Evolutionary conservation across 768 basidiomycete species (phyloP).

Genomic region (Coprinopsis cinerea): DNA sequence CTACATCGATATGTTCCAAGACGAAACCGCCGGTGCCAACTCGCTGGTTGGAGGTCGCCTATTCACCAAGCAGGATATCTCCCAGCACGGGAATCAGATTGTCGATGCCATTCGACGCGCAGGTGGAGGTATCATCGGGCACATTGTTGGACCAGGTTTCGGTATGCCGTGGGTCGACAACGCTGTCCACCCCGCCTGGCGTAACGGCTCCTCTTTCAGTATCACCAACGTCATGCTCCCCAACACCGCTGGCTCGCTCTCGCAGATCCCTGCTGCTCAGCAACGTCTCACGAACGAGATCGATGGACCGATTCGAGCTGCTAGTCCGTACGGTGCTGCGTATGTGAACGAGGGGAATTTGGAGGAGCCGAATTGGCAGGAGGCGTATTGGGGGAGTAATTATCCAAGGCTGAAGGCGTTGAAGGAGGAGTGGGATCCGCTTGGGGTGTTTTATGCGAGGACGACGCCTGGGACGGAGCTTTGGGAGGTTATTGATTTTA

Average conservation of each 20-base stretch:
- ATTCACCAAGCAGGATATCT: constrained; percentile 9
- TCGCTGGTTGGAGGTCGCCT: constrained; percentile 11
- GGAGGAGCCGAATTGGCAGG: constrained; percentile 14
- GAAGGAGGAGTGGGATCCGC: constrained; percentile 6
- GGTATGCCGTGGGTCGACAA: neutral
- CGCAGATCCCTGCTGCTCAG: constrained; percentile 7
- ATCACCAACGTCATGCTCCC: constrained; percentile 1
- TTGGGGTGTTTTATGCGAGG: constrained; percentile 6
- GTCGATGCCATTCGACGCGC: constrained; percentile 3
- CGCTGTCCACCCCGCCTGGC: constrained; percentile 11
- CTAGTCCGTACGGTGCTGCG: constrained; percentile 10
- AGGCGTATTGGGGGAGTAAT: constrained; percentile 12
- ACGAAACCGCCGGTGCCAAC: constrained; percentile 9
- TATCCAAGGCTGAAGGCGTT: constrained; percentile 9
- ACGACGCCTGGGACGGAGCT: constrained; percentile 6
- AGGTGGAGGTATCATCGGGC: constrained; percentile 5
- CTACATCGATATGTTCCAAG: constrained; percentile 10
- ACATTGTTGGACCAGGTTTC: constrained; percentile 3
- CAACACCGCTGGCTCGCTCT: neutral
- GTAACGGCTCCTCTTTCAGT: neutral
- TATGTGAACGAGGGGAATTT: constrained; percentile 12
- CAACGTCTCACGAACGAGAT: constrained; percentile 8
- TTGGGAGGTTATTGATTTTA: constrained; percentile 7
- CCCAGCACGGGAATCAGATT: constrained; percentile 6
- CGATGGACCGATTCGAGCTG: constrained; percentile 8